Evolutionary conservation across 2,329 filamentous ascomycete genomes (phyloP).

Genomic region (Clarireedia monteithiana): DNA sequence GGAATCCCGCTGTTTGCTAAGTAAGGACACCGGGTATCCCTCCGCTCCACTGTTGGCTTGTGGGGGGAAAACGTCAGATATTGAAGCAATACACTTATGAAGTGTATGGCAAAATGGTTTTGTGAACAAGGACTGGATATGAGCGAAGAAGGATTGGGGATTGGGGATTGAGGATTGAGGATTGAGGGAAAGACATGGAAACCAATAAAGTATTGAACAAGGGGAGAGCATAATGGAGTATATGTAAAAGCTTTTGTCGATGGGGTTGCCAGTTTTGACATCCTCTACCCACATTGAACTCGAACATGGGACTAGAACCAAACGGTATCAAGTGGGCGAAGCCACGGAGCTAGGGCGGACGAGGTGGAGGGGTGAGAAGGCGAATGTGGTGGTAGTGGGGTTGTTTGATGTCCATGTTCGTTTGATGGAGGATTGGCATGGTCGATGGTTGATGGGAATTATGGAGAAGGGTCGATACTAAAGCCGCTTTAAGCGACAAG

Average conservation of each 20-base stretch:
- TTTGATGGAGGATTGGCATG: neutral
- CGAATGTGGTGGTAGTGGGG: neutral
- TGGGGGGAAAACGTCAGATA: neutral
- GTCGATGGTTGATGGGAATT: neutral
- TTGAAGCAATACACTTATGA: too few species aligned
- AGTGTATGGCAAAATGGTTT: neutral
- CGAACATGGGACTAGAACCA: too few species aligned
- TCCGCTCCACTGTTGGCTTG: neutral
- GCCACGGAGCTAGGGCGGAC: neutral
- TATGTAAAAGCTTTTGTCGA: too few species aligned
- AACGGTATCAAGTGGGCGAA: neutral
- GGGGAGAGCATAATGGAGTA: too few species aligned
- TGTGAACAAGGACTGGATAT: too few species aligned
- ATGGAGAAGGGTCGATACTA: neutral
- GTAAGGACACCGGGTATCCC: neutral
- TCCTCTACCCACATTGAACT: too few species aligned
- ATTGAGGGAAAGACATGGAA: too few species aligned
- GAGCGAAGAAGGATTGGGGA: too few species aligned
- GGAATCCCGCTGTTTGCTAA: neutral
- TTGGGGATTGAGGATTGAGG: too few species aligned
- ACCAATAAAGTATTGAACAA: too few species aligned
- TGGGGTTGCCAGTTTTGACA: too few species aligned
- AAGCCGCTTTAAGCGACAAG: constrained; percentile 1
- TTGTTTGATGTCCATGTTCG: neutral
- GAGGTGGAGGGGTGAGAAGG: neutral